A percentile compares a stretch with the other conserved stretches of the same genome.
phyloP scores from a whole-genome alignment of 345 rosid genomes.

The Camelina sativa region DNA sequence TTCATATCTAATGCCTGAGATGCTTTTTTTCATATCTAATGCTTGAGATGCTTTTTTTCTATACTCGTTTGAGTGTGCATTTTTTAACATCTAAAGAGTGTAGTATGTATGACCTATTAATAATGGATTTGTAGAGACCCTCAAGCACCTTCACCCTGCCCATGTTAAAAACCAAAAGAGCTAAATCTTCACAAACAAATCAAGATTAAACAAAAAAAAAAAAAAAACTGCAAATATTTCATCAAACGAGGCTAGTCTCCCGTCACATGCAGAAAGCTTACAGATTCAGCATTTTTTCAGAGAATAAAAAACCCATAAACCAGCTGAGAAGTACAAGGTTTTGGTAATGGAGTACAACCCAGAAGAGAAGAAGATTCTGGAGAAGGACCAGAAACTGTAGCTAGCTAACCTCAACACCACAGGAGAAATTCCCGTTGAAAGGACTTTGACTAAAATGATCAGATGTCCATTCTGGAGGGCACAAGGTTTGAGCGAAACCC shows the following conservation, averaged over 20 bases:
- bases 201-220: not conserved
- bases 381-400: no score
- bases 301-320: no score
- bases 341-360: no score
- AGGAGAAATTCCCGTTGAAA: conserved; percentile 26
- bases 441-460: conserved; percentile 49
- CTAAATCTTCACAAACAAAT: not conserved
- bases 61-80: no score
- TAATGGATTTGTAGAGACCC: no score
- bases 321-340: no score
- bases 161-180: conserved; percentile 11
- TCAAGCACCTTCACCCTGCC: conserved; percentile 73
- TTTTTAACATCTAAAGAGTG: no score
- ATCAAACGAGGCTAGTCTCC: not conserved
- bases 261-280: not conserved
- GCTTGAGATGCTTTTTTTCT: no score
- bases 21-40: no score
- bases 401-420: conserved; percentile 49
- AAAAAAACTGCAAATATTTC: not conserved
- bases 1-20: no score
- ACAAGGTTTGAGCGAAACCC: conserved; percentile 46
- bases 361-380: no score
- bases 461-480: conserved; percentile 48
- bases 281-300: not conserved
- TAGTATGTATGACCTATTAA: no score